Conservation (phyloP, 352 stramenopile genomes). For the Globisporangium camurandrum region DNA sequence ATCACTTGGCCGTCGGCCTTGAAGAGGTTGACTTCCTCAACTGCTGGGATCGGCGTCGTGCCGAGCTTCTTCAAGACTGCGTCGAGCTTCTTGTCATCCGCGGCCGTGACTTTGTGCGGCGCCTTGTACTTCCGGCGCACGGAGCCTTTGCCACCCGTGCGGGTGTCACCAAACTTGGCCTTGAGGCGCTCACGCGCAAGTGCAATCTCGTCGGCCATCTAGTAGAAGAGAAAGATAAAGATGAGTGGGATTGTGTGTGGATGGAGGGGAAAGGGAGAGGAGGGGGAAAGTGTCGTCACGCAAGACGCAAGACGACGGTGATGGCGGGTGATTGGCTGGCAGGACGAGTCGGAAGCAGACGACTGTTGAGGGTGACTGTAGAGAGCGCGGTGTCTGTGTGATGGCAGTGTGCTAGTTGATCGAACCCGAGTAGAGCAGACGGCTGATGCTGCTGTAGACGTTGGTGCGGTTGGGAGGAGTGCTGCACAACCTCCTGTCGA, state of each 20-base stretch:
- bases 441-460: neutral
- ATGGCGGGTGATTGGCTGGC: neutral
- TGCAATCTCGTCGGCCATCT: constrained; percentile 87
- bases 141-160: constrained; percentile 94
- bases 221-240: neutral
- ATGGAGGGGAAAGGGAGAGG: no score
- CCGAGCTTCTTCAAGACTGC: constrained; percentile 97
- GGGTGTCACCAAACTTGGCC: constrained; percentile 82
- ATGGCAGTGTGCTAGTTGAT: no score
- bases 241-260: no score
- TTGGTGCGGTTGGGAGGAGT: neutral
- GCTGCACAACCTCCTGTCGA: no score
- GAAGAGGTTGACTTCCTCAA: constrained; percentile 99
- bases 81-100: constrained; percentile 97
- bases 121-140: constrained; percentile 96
- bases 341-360: no score
- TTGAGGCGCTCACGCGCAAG: constrained; percentile 79
- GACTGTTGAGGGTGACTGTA: no score
- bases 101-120: constrained; percentile 86
- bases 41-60: constrained; percentile 96
- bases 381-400: no score
- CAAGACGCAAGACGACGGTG: neutral
- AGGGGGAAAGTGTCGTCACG: no score
- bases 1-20: constrained; percentile 98
- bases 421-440: no score